Evolutionary conservation across 495 filamentous ascomycete genomes (phyloP).

Genomic region (Clohesyomyces aquaticus): DNA sequence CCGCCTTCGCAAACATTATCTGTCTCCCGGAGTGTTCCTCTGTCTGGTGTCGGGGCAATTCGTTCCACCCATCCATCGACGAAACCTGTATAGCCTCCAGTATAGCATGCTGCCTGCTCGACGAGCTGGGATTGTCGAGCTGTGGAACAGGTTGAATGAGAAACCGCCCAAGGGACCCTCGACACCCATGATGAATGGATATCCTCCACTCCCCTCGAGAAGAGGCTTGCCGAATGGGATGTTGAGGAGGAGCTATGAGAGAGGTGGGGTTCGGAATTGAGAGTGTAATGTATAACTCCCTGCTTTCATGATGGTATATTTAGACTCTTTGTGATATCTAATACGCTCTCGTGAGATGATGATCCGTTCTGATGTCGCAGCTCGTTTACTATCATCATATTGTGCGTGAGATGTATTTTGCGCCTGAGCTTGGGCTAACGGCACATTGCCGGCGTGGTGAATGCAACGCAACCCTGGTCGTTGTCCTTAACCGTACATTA

Average conservation of each 20-base stretch:
- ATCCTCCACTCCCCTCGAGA: slow-evolving; percentile 12
- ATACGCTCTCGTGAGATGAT: too few relatives aligned
- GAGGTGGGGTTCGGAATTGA: background rate
- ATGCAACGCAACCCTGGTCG: too few relatives aligned
- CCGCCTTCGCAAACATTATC: slow-evolving; percentile 91
- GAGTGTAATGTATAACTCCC: background rate
- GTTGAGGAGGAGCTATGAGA: background rate
- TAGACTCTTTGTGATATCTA: too few relatives aligned
- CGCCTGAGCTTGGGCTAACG: too few relatives aligned
- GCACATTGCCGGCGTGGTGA: too few relatives aligned
- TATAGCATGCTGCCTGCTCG: slow-evolving; percentile 95
- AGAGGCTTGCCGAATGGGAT: slow-evolving; percentile 8
- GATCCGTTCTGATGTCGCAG: too few relatives aligned
- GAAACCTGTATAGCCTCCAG: slow-evolving; percentile 94
- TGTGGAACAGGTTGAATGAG: slow-evolving; percentile 74
- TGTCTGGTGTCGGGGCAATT: slow-evolving; percentile 88
- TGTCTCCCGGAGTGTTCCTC: slow-evolving; percentile 82
- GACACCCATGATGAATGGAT: slow-evolving; percentile 9
- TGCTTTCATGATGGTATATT: background rate
- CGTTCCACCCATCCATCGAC: slow-evolving; percentile 82
- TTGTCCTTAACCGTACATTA: too few relatives aligned
- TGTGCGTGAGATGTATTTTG: too few relatives aligned
- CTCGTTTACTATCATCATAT: too few relatives aligned
- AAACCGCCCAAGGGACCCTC: background rate
- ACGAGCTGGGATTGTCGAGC: slow-evolving; percentile 76